Conservation (phyloP, 1,139 yeast genomes). For the Chernovozyma aurita region DNA sequence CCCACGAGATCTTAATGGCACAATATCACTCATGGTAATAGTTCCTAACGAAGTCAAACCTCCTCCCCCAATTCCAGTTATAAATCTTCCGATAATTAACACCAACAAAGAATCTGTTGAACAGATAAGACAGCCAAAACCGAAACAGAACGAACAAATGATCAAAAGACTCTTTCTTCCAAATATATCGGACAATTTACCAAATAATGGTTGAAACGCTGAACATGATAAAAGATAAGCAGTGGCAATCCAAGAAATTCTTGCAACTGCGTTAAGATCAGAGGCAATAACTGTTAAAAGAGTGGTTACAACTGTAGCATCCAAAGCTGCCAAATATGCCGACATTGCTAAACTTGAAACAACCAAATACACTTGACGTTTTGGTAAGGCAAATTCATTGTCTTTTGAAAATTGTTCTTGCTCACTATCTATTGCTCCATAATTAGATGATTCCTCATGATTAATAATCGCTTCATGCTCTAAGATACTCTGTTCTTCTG, state of each 20-base stretch:
- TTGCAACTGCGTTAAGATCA: conserved; percentile 35
- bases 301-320: conserved; percentile 43
- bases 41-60: conserved; percentile 50
- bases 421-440: conserved; percentile 2
- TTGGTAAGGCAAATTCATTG: conserved; percentile 30
- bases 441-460: conserved; percentile 12
- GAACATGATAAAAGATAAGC: conserved; percentile 39
- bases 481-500: conserved; percentile 21
- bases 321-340: conserved; percentile 40
- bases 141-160: conserved; percentile 32
- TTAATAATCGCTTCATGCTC: conserved; percentile 3
- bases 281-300: conserved; percentile 40
- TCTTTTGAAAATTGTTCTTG: conserved; percentile 12
- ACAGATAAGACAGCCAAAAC: conserved; percentile 38
- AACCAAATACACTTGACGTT: conserved; percentile 26
- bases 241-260: conserved; percentile 47
- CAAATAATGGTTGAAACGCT: conserved; percentile 67
- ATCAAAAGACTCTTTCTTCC: conserved; percentile 56
- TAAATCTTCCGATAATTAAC: conserved; percentile 55
- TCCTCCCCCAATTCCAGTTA: conserved; percentile 57
- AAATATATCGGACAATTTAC: conserved; percentile 80
- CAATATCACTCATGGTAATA: conserved; percentile 48
- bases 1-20: conserved; percentile 50
- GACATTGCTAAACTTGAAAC: conserved; percentile 34
- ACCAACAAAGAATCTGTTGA: conserved; percentile 34